Percentiles rank a stretch among this genome's conserved stretches.
Conservation (phyloP, 1,139 yeast genomes). For the Debaryomyces sp. region DNA sequence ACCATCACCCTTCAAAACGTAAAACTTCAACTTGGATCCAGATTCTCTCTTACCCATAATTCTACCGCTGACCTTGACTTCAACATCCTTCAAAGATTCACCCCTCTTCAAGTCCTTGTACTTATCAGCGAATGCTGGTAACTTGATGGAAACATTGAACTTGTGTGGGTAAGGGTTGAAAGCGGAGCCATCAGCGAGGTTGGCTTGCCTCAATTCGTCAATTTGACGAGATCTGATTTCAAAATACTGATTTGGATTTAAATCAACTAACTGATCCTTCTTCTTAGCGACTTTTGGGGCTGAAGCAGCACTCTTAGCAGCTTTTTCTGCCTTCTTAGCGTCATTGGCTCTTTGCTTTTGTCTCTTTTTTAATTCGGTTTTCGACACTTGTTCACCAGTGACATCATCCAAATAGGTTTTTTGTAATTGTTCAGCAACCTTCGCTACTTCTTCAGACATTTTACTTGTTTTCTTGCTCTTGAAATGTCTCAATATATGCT, state of each 20-base stretch:
- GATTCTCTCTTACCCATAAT: conserved; percentile 95
- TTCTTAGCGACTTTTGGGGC: conserved; percentile 55
- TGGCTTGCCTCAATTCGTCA: conserved; percentile 66
- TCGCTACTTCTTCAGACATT: conserved; percentile 55
- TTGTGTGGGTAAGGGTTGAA: conserved; percentile 96
- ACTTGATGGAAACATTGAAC: conserved; percentile 67
- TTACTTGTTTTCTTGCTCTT: conserved; percentile 6
- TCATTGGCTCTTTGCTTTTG: conserved; percentile 86
- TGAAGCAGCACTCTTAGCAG: conserved; percentile 59
- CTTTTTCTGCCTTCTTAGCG: conserved; percentile 90
- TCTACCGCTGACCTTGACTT: conserved; percentile 86
- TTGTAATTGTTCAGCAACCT: conserved; percentile 77
- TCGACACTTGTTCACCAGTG: conserved; percentile 96
- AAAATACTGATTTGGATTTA: conserved; percentile 91
- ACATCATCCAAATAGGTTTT: conserved; percentile 89
- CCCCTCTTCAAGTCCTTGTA: conserved; percentile 77
- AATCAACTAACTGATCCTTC: conserved; percentile 78
- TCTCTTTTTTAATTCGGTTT: conserved; percentile 94
- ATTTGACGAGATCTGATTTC: conserved; percentile 93
- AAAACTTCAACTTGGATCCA: conserved; percentile 92
- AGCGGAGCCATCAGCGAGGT: conserved; percentile 57
- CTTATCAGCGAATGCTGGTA: conserved; percentile 74
- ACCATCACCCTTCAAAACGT: conserved; percentile 92
- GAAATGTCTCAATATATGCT: background rate
- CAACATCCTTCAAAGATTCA: conserved; percentile 73